Evolutionary conservation across 164 flowering plant species (phyloP).

Genomic region (Nymphaea thermarum): DNA sequence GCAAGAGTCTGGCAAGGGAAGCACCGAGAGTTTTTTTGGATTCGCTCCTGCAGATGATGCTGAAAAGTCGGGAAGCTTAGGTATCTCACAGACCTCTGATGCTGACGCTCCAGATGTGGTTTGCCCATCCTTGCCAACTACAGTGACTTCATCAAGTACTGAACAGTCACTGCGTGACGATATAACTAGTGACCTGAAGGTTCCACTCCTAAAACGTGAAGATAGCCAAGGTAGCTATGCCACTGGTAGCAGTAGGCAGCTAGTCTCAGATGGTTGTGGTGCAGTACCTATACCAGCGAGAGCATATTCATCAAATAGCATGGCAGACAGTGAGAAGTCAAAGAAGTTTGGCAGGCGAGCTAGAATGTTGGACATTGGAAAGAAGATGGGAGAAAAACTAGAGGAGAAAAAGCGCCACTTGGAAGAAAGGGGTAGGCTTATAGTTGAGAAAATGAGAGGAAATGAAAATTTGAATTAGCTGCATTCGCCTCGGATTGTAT

Average conservation of each 20-base stretch:
- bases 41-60: background rate
- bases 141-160: conserved; percentile 9
- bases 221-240: conserved; percentile 14
- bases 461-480: conserved; percentile 7
- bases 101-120: conserved; percentile 1
- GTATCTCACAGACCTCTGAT: background rate
- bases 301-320: conserved; percentile 9
- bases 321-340: conserved; percentile 33
- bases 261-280: conserved; percentile 12
- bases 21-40: conserved; percentile 5
- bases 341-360: conserved; percentile 62
- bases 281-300: conserved; percentile 10
- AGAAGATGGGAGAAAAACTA: conserved; percentile 87
- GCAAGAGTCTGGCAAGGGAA: conserved; percentile 9
- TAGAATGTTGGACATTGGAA: conserved; percentile 76
- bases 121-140: conserved; percentile 3
- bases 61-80: background rate
- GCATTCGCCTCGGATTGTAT: background rate
- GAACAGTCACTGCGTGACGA: conserved; percentile 15
- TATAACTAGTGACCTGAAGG: conserved; percentile 24
- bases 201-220: conserved; percentile 26
- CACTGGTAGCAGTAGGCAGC: conserved; percentile 7
- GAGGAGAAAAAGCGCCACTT: conserved; percentile 79
- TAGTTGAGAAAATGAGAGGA: conserved; percentile 83
- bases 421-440: conserved; percentile 61